Base-by-base conservation (phyloP, 352 stramenopile species). In the Hyaloperonospora arabidopsidis region DNA sequence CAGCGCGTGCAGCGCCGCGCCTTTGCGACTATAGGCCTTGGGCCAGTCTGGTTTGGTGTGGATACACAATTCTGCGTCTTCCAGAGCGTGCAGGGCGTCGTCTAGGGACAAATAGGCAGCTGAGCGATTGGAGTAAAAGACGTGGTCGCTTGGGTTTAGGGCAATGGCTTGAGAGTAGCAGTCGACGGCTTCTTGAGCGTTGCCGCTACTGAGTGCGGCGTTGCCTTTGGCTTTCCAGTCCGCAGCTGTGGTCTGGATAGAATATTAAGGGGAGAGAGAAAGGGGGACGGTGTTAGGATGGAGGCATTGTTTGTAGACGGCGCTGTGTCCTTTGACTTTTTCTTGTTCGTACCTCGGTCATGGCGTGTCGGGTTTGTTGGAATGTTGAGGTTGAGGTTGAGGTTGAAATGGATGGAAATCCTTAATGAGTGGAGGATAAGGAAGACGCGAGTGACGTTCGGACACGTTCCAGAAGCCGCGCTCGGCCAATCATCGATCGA, bases 81-180 rank as follows among this genome's bases (percentile, higher is more conserved):
- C 85, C 17, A 99, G 74, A 13, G 97, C 97, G 54, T 96, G 91
- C 25, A 86, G 53, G 6, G 84, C 84, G 65, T 98, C 83, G 17
- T 89, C 76, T 39, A 96, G 77, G 61, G 87, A 96, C 46, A 99
- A 69, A 63, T 98, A 98, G 28, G 97, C 97, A n/a, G 97, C 97
- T 52, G 92, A 98, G 34, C 97, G 88, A 79, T 99, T 99, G 48
- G 87, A 98, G 73, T 95, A 99, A 70, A 98, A 98, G 12, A 99
- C 90, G 71, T 98, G 91, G 71, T 98, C 97, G 58, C 68, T 80
- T 49, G 87, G 80, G 66, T 99, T 87, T 36, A 98, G 57, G 35
- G 89, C 87, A 59, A 99, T 98, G 49, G 97, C 97, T 63, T 98
- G 71, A 22, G 94, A 96, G 83, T 99, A 99, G 63, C 86, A 89